Conservation (phyloP, 2,329 filamentous ascomycete species). For the Rutstroemia sydowiana region DNA sequence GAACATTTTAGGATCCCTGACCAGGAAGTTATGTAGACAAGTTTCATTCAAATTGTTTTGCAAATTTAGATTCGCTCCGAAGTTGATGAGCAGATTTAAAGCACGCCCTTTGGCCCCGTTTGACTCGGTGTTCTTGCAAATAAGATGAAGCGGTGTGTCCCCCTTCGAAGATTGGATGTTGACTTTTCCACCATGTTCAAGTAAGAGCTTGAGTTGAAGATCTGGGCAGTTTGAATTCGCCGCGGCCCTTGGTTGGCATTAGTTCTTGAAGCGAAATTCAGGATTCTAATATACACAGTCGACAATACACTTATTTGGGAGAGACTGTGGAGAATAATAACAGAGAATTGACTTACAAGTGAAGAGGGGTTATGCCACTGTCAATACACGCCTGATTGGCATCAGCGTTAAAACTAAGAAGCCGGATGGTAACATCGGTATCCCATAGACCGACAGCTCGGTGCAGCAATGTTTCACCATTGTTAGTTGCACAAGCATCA, state of each 20-base stretch:
- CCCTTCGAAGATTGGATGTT: slow-evolving; percentile 8
- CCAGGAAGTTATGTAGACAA: not conserved
- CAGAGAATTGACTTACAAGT: not conserved
- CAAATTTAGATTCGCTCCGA: not conserved
- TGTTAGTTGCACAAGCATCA: not conserved
- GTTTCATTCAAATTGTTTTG: not conserved
- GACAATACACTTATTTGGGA: not conserved
- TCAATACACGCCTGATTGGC: not conserved
- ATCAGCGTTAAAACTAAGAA: not conserved
- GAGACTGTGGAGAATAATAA: not conserved
- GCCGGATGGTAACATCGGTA: not conserved
- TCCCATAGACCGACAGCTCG: not conserved
- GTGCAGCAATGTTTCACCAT: not conserved
- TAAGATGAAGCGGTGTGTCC: slow-evolving; percentile 11
- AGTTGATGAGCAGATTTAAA: not conserved
- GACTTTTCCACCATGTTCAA: slow-evolving; percentile 12
- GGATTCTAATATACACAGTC: not conserved
- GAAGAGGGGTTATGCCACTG: not conserved
- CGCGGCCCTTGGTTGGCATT: not conserved
- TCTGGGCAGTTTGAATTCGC: not conserved
- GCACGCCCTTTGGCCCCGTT: not conserved
- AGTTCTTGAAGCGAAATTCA: not conserved
- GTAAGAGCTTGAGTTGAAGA: not conserved
- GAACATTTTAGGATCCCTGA: not conserved
- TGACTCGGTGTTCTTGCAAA: not conserved